These are phyloP conservation scores for Neopestalotiopsis clavispora DNA, from an alignment of 2,329 filamentous ascomycete genomes.

Conservation along the genomic window DNA sequence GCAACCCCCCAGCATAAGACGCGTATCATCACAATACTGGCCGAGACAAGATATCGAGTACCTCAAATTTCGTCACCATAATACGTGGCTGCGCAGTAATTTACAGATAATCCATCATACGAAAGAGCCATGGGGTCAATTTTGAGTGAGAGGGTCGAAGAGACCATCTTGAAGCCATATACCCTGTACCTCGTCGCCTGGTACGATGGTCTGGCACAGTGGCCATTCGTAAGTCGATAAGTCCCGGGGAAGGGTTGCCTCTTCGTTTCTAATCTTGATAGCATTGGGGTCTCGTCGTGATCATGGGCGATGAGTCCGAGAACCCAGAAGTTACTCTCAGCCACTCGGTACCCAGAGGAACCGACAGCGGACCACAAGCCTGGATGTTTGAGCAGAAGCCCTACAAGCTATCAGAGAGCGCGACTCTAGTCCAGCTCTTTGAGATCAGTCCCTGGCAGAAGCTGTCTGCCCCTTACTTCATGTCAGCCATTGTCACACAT, in stretches of 20 bases:
- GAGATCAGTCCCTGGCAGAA: not conserved
- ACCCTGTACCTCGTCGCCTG: not conserved
- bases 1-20: too few species aligned
- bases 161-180: not conserved
- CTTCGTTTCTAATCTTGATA: not conserved
- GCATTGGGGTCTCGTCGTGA: not conserved
- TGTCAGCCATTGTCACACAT: not conserved
- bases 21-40: too few species aligned
- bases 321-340: not conserved
- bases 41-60: too few species aligned
- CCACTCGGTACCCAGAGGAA: not conserved
- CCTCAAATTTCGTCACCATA: too few species aligned
- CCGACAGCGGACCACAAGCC: not conserved
- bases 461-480: not conserved
- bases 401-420: not conserved
- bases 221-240: not conserved
- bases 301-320: not conserved
- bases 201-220: not conserved
- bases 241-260: not conserved
- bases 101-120: not conserved
- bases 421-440: not conserved
- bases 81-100: too few species aligned
- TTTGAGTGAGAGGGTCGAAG: not conserved
- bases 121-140: not conserved
- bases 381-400: slow-evolving; percentile 3